phyloP scores from a whole-genome alignment of 768 basidiomycete genomes.

The Xerocomellus dryophilus region DNA sequence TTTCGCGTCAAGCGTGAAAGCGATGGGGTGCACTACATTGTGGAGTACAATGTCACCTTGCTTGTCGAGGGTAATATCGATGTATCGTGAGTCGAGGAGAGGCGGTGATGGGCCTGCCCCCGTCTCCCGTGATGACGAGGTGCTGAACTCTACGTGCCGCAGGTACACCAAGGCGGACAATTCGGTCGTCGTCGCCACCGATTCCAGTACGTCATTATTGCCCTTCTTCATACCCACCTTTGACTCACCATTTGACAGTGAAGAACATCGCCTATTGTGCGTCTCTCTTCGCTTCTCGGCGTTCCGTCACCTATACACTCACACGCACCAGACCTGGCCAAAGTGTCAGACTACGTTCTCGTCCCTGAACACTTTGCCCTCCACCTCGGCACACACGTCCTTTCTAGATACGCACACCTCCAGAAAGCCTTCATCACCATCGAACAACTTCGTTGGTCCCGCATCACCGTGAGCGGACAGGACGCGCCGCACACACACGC shows the following conservation, averaged over 20 bases:
- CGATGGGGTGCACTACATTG: conserved; percentile 59
- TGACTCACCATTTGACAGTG: conserved; percentile 36
- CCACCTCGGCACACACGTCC: conserved; percentile 80
- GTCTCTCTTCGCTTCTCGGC: conserved; percentile 4
- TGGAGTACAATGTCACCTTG: conserved; percentile 80
- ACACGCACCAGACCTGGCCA: conserved; percentile 63
- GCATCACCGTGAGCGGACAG: conserved; percentile 55
- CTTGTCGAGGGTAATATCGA: conserved; percentile 83
- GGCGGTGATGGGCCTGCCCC: neutral
- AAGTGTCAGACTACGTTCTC: conserved; percentile 84
- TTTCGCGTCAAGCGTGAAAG: conserved; percentile 76
- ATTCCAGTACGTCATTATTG: conserved; percentile 61
- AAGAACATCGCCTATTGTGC: conserved; percentile 68
- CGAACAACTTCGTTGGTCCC: conserved; percentile 81
- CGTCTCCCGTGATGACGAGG: neutral
- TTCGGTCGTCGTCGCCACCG: conserved; percentile 83
- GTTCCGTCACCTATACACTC: too few relatives aligned
- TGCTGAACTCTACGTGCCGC: neutral
- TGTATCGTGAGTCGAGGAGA: conserved; percentile 47
- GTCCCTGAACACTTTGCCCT: conserved; percentile 82
- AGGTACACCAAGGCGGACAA: conserved; percentile 92
- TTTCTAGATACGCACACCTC: conserved; percentile 77
- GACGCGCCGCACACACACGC: conserved; percentile 66
- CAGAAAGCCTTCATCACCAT: conserved; percentile 66
- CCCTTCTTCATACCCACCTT: neutral